Conservation (phyloP, 495 filamentous ascomycete genomes). For the Chlorociboria aeruginascens region DNA sequence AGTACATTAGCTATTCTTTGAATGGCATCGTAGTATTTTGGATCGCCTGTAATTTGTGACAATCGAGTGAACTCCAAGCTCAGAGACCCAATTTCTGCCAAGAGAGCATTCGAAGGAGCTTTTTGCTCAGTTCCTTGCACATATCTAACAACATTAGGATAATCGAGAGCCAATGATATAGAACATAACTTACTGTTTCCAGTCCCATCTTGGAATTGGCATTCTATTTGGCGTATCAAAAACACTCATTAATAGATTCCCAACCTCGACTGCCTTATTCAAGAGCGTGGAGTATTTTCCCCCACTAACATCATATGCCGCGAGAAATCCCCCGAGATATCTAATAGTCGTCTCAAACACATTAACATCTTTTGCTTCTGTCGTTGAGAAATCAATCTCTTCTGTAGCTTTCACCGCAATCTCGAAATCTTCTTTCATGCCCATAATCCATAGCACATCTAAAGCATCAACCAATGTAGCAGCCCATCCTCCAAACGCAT, state of each 20-base stretch:
- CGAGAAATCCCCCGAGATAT: slow-evolving; percentile 68
- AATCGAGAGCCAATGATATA: neutral
- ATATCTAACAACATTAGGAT: slow-evolving; percentile 8
- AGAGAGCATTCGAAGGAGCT: slow-evolving; percentile 17
- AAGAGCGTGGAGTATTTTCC: slow-evolving; percentile 47
- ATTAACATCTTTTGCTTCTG: slow-evolving; percentile 39
- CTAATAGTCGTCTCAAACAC: slow-evolving; percentile 74
- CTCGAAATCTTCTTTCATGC: slow-evolving; percentile 69
- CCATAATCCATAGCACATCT: slow-evolving; percentile 91
- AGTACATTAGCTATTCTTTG: slow-evolving; percentile 70
- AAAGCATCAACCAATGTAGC: slow-evolving; percentile 84
- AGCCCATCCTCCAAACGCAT: slow-evolving; percentile 88
- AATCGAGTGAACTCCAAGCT: slow-evolving; percentile 80
- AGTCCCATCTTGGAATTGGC: slow-evolving; percentile 60
- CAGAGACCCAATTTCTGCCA: slow-evolving; percentile 71
- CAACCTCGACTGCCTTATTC: slow-evolving; percentile 70
- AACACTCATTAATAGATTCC: slow-evolving; percentile 66
- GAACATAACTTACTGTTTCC: slow-evolving; percentile 14
- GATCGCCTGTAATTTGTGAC: slow-evolving; percentile 71
- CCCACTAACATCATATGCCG: slow-evolving; percentile 61
- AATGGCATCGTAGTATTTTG: slow-evolving; percentile 86
- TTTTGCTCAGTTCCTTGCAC: slow-evolving; percentile 8
- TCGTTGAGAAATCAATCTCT: slow-evolving; percentile 75
- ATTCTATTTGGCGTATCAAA: slow-evolving; percentile 90
- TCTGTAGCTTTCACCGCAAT: slow-evolving; percentile 60